Base-by-base conservation (phyloP, 768 basidiomycete species). In the Leccinum broughii region DNA sequence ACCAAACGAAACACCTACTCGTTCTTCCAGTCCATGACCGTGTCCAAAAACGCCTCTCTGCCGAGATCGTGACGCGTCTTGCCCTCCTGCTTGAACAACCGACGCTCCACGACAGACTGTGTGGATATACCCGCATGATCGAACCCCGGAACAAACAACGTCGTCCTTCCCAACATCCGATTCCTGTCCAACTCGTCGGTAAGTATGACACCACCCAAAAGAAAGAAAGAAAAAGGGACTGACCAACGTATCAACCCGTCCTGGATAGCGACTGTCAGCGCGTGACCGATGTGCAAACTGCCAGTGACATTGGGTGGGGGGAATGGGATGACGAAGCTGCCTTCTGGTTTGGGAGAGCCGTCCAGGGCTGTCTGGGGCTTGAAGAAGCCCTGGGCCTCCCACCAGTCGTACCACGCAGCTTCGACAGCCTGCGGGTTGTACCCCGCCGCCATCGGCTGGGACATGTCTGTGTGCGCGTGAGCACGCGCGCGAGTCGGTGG, bases 111-210 rank as follows among this genome's bases (percentile, higher is more conserved):
- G 15, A 99, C 96, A 50, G 92, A 92, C 75, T 99, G 97, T 0
- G 97, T 98, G 0, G 95, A 95, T 62, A 99, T 98, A 59, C 96
- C 95, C 0, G 97, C 97, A 68, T 99, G 97, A 75, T 99, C 97
- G 70, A 95, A 99, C 15, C 97, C 97, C 0, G 97, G 97, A 2
- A 88, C 84, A 69, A 90, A 98, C 1, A 98, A 79, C 0, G 91
- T 89, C 10, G 92, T 93, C 76, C 88, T 92, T 2, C 96, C 96
- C 44, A 90, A 77, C 97, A 98, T 99, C 35, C 96, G 93, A 73
- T 95, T 93, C 93, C 92, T 94, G 57, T 17, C 15, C 28, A 28
- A 41, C 39, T 41, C 17, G 39, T 20, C 3, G 6, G 44, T 35
- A 17, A 34, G 48, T 57, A 11, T 8, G 55, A 52, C 9, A 37